Percentiles rank a stretch among this genome's conserved stretches.
Conservation (phyloP, 495 filamentous ascomycete species). For the Annulohypoxylon maeteangense region DNA sequence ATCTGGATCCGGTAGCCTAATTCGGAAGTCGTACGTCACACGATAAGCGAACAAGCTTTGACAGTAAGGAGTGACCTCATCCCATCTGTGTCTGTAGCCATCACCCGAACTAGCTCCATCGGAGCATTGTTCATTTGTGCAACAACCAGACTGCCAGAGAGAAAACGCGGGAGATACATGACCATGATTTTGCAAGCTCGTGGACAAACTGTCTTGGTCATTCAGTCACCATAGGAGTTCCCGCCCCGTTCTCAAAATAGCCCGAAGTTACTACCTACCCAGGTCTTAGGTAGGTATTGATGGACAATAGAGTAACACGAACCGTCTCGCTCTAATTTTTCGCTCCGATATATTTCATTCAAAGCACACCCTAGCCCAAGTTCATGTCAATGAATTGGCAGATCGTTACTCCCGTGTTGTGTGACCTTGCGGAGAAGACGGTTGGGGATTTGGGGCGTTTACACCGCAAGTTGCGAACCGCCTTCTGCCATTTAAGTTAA, state of each 20-base stretch:
- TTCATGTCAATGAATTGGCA: background rate
- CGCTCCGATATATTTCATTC: background rate
- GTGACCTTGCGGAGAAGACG: background rate
- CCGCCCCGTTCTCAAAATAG: background rate
- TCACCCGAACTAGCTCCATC: background rate
- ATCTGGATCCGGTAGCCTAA: conserved; percentile 4
- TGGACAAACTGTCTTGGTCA: background rate
- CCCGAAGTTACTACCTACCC: background rate
- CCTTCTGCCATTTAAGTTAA: background rate
- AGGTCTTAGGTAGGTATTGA: background rate
- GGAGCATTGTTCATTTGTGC: background rate
- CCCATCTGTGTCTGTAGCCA: background rate
- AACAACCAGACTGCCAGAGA: background rate
- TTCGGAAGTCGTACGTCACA: conserved; percentile 35
- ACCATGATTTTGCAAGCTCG: background rate
- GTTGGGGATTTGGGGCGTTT: background rate
- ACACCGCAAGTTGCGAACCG: background rate
- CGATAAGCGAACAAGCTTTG: conserved; percentile 10
- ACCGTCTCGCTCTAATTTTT: background rate
- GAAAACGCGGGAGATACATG: background rate
- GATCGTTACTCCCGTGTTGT: background rate
- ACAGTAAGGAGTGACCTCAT: conserved; percentile 19
- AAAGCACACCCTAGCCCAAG: background rate
- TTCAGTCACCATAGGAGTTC: background rate
- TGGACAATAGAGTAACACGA: background rate